These are phyloP conservation scores for Helotiales sp. DNA, from an alignment of 2,329 filamentous ascomycete species.

Conservation along the genomic window DNA sequence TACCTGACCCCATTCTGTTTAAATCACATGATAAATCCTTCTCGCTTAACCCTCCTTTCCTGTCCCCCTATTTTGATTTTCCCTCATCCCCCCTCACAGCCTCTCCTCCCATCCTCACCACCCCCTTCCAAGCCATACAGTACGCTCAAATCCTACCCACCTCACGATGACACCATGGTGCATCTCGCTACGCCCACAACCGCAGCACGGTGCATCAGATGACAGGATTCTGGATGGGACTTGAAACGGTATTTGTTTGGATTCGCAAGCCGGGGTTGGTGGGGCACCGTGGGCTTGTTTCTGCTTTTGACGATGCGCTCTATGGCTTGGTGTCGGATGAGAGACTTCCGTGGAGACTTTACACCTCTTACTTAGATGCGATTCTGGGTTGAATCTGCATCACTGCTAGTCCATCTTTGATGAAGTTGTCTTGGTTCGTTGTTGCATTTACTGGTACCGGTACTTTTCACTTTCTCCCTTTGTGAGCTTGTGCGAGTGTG, in stretches of 20 bases:
- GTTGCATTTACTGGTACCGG: too few relatives aligned
- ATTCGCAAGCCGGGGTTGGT: too few relatives aligned
- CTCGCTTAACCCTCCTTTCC: background rate
- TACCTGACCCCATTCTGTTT: too few relatives aligned
- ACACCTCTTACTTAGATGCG: too few relatives aligned
- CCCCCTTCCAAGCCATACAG: background rate
- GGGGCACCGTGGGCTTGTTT: background rate
- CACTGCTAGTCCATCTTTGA: too few relatives aligned
- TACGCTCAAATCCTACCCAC: background rate
- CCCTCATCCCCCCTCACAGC: background rate
- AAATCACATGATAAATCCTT: background rate
- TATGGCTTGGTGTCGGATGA: background rate
- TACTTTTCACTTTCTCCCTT: too few relatives aligned
- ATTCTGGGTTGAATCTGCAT: too few relatives aligned
- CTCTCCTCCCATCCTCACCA: background rate
- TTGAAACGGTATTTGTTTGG: background rate
- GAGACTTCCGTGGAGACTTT: background rate
- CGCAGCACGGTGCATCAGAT: background rate
- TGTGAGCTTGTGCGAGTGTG: too few relatives aligned
- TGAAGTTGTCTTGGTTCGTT: too few relatives aligned
- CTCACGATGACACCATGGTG: background rate
- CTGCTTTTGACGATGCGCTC: background rate
- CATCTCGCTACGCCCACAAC: background rate
- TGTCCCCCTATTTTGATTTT: too few relatives aligned
- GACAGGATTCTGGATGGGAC: background rate